Conservation (phyloP, 345 rosid genomes). For the Fremontodendron californicum region DNA sequence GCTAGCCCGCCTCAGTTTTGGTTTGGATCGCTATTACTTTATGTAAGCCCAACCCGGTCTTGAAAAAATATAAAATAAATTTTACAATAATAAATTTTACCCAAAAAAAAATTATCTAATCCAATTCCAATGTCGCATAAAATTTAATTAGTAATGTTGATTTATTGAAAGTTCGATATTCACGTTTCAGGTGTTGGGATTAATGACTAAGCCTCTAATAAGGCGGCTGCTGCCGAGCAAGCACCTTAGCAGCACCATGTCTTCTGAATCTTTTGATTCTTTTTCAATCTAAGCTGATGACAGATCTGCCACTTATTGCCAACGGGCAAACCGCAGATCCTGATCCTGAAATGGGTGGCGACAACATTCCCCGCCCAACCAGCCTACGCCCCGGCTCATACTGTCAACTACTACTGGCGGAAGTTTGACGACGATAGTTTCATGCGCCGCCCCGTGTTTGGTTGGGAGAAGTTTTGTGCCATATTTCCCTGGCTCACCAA, state of each 20-base stretch:
- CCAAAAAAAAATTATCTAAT: too few relatives aligned
- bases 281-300: not conserved
- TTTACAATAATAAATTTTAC: too few relatives aligned
- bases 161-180: not conserved
- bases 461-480: conserved; percentile 68
- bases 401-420: conserved; percentile 66
- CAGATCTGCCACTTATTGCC: not conserved
- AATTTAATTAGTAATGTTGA: not conserved
- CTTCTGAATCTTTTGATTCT: not conserved
- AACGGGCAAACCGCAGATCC: conserved; percentile 18
- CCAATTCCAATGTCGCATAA: too few relatives aligned
- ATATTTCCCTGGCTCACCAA: conserved; percentile 36
- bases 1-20: too few relatives aligned
- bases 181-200: not conserved
- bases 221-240: conserved; percentile 38
- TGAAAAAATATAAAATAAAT: too few relatives aligned
- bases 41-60: too few relatives aligned
- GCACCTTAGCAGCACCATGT: too few relatives aligned
- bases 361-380: conserved; percentile 29
- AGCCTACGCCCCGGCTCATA: conserved; percentile 54
- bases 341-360: conserved; percentile 21
- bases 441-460: conserved; percentile 82
- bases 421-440: conserved; percentile 55
- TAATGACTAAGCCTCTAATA: conserved; percentile 29
- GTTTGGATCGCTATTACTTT: too few relatives aligned